Evolutionary conservation across 2,329 filamentous ascomycete genomes (phyloP).

Genomic region (Ceratocystis variospora): DNA sequence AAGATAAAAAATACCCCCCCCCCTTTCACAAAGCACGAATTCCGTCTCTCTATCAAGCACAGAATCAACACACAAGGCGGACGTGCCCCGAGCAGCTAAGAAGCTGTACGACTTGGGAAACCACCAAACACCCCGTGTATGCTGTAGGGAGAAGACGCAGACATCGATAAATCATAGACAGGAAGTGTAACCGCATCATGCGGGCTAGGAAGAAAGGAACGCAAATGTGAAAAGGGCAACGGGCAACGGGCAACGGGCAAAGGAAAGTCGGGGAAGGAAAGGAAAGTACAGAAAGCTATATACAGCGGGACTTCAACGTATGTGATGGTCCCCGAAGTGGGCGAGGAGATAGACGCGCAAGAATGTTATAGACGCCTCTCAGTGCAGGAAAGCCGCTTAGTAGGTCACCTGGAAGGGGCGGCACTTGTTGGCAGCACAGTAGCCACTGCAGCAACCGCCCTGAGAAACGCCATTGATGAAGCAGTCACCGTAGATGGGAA

Average conservation of each 20-base stretch:
- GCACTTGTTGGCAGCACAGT: constrained; percentile 31
- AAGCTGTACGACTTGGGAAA: too few species aligned
- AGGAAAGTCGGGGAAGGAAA: not conserved
- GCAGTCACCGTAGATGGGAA: constrained; percentile 30
- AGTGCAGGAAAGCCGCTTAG: not conserved
- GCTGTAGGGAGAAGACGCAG: not conserved
- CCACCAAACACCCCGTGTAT: not conserved
- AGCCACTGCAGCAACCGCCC: constrained; percentile 32
- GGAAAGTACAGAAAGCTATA: not conserved
- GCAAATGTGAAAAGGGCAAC: not conserved
- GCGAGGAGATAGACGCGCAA: not conserved
- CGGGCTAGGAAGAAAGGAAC: not conserved
- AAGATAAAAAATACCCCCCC: not conserved
- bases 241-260: not conserved
- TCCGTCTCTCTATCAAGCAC: too few species aligned
- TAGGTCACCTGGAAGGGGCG: constrained; percentile 24
- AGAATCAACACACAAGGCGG: not conserved
- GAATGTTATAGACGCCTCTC: too few species aligned
- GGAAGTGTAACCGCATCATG: not conserved
- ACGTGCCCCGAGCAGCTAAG: too few species aligned
- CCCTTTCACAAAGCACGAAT: not conserved
- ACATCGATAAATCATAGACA: not conserved
- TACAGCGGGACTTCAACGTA: too few species aligned
- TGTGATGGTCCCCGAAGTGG: too few species aligned
- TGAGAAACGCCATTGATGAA: constrained; percentile 27